Conservation (phyloP, 2,329 filamentous ascomycete genomes). For the Geosmithia flava region DNA sequence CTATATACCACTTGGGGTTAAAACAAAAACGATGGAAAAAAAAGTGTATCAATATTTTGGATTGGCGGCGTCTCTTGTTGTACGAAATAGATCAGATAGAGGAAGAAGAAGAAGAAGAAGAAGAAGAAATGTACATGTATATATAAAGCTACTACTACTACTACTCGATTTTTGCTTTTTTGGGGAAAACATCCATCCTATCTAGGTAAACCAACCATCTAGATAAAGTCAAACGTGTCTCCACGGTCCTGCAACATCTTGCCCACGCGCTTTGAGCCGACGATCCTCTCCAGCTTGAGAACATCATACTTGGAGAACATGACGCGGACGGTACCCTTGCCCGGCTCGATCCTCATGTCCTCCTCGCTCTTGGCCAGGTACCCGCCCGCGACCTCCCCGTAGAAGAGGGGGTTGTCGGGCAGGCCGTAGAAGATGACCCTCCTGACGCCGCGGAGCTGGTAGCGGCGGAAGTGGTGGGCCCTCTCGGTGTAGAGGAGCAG, state of each 20-base stretch:
- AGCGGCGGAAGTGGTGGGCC: conserved; percentile 93
- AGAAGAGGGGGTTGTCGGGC: conserved; percentile 79
- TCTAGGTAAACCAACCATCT: conserved; percentile 11
- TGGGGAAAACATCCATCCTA: background rate
- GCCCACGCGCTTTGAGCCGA: conserved; percentile 66
- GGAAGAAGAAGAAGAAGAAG: background rate
- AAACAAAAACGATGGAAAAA: conserved; percentile 3
- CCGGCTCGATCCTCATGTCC: conserved; percentile 40
- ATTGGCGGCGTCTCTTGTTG: conserved; percentile 13
- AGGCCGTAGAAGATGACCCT: conserved; percentile 81
- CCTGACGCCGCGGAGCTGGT: conserved; percentile 68
- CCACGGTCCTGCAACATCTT: conserved; percentile 75
- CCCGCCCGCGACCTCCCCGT: conserved; percentile 60
- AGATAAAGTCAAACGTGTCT: conserved; percentile 94
- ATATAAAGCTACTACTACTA: background rate
- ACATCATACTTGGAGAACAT: conserved; percentile 85
- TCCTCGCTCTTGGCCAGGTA: conserved; percentile 51
- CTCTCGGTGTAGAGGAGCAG: conserved; percentile 87
- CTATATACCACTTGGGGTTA: no score
- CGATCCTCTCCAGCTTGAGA: conserved; percentile 77
- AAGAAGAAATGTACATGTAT: background rate
- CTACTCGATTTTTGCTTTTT: background rate
- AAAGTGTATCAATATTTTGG: background rate
- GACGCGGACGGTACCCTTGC: conserved; percentile 44
- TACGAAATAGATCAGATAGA: conserved; percentile 2